These are phyloP conservation scores for Entomortierella chlamydospora DNA, from an alignment of 192 early-diverging fungal genomes.

Conservation along the genomic window DNA sequence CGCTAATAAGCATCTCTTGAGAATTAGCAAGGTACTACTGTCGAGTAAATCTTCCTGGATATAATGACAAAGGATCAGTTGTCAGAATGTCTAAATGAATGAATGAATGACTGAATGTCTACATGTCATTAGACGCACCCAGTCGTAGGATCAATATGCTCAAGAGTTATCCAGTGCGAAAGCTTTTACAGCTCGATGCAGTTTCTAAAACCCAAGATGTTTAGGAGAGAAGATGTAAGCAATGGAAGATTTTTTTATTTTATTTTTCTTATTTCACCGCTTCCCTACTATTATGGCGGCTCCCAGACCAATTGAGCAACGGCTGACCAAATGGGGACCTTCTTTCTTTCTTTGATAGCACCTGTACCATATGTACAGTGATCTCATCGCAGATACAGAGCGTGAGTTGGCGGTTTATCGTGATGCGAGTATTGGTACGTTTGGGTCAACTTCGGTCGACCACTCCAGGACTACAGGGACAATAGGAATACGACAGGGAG, in stretches of 20 bases:
- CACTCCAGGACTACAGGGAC: not conserved
- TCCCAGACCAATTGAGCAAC: not conserved
- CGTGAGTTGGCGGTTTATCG: slow-evolving; percentile 22
- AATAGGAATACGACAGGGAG: not conserved
- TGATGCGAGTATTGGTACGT: slow-evolving; percentile 4
- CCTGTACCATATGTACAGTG: slow-evolving; percentile 41
- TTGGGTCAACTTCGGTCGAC: not conserved
- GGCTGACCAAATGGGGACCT: not conserved
- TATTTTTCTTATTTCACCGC: not conserved
- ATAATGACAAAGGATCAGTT: not conserved
- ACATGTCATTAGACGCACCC: slow-evolving; percentile 29
- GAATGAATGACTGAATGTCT: not conserved
- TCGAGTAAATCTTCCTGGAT: no score
- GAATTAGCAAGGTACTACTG: slow-evolving; percentile 54
- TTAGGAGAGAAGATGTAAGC: slow-evolving; percentile 46
- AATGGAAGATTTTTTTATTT: not conserved
- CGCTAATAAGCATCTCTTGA: slow-evolving; percentile 55
- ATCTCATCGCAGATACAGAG: slow-evolving; percentile 25
- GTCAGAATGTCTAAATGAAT: not conserved
- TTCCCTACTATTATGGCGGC: not conserved
- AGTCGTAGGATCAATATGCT: slow-evolving; percentile 38
- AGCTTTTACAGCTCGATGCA: slow-evolving; percentile 44
- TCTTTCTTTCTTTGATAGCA: slow-evolving; percentile 18
- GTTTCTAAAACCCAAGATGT: slow-evolving; percentile 45
- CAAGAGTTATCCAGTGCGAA: slow-evolving; percentile 39